Evolutionary conservation across 139 green algal genomes (phyloP), one percentile per base, ranked within the genome.

Genomic region (Micractinium conductrix): DNA sequence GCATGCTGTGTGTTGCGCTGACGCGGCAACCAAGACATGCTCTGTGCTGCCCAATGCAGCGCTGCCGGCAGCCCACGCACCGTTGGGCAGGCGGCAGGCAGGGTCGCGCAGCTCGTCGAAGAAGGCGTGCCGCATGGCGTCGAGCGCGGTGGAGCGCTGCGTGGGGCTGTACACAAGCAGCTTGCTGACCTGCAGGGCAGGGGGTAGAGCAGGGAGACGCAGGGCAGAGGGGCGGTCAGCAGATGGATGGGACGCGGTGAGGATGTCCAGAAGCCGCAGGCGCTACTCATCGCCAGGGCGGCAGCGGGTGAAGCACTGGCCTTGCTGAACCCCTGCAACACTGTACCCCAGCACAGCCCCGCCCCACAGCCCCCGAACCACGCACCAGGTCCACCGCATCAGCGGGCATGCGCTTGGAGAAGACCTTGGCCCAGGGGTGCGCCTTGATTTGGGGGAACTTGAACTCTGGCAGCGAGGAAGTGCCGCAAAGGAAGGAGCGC

Each of bases 381-480:
- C 76, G 6, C 63, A 90, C 67, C 68, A 90, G 63, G 45, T 99
- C 97, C 0, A 99, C 89, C 26, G 97, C 97, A 58, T 99, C 96
- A 30, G 91, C 80, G 12, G 95, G 95, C 90, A 98, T 93, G 55
- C 93, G 90, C 90, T 98, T 99, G 88, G 88, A 92, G 91, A 99
- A 99, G 17, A 99, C 95, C 91, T 98, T 99, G 83, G 89, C 91
- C 96, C 97, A 99, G 50, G 97, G 94, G 85, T 98, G 96, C 33
- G 97, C 92, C 86, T 98, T 98, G 91, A 99, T 98, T 81, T 98
- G 95, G 0, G 78, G 78, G 44, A 83, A 83, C 78, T 83, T 83
- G 78, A 83, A 83, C 78, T 72, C n/a, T n/a, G n/a, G 65, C 65
- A 42, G 63, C 26, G 60, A 14, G 62, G 62, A n/a, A n/a, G 62